These are phyloP conservation scores for Boletus huronensis DNA, from an alignment of 768 basidiomycete genomes.

Conservation along the genomic window DNA sequence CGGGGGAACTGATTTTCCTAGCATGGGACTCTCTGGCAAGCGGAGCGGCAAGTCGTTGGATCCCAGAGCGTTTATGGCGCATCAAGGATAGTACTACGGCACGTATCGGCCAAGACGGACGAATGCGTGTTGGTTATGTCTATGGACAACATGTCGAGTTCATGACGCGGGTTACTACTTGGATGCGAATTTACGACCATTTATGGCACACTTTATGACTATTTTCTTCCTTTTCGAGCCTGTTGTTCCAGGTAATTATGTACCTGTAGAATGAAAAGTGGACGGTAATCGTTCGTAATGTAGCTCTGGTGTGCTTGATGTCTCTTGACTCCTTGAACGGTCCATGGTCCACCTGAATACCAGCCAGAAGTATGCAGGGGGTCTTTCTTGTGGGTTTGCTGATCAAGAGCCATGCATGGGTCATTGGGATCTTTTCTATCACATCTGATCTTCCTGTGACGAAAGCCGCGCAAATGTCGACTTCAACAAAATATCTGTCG, in stretches of 20 bases:
- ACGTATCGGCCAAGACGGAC: neutral
- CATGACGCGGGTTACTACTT: neutral
- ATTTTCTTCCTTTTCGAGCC: neutral
- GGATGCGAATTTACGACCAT: neutral
- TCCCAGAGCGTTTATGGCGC: constrained; percentile 40
- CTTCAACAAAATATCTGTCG: too few relatives aligned
- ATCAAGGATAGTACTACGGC: constrained; percentile 5
- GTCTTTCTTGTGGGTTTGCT: too few relatives aligned
- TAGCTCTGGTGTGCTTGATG: neutral
- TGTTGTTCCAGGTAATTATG: neutral
- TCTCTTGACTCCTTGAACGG: too few relatives aligned
- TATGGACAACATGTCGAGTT: neutral
- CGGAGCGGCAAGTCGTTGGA: constrained; percentile 35
- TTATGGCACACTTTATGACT: neutral
- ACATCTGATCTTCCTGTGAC: too few relatives aligned
- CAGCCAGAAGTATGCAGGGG: too few relatives aligned
- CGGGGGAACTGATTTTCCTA: constrained; percentile 34
- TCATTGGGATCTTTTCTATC: too few relatives aligned
- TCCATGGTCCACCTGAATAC: too few relatives aligned
- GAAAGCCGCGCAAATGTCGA: too few relatives aligned
- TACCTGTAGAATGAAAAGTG: neutral
- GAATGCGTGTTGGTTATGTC: neutral
- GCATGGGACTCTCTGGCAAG: constrained; percentile 34
- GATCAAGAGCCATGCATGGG: too few relatives aligned
- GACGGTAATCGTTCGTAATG: neutral